Evolutionary conservation across 495 filamentous ascomycete genomes (phyloP).

Genomic region (Penicillium alfredii): DNA sequence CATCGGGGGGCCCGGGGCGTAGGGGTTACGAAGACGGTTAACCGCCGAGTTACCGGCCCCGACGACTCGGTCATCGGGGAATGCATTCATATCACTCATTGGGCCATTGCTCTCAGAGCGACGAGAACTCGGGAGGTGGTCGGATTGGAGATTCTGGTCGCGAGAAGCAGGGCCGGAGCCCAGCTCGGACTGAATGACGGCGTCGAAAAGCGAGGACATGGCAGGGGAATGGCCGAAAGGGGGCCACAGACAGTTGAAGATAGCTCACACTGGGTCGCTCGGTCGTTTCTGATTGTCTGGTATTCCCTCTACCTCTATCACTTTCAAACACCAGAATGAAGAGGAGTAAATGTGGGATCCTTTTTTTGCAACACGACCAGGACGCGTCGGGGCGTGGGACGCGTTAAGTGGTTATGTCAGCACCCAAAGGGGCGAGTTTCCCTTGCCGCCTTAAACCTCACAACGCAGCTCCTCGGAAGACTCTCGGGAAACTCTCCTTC

Average conservation of each 20-base stretch:
- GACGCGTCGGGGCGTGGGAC: no score
- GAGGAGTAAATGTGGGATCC: constrained; percentile 2
- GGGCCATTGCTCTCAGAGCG: constrained; percentile 51
- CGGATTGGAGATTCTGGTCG: constrained; percentile 32
- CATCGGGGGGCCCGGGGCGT: constrained; percentile 62
- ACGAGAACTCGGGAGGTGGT: constrained; percentile 40
- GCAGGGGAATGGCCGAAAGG: constrained; percentile 19
- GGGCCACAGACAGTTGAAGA: constrained; percentile 11
- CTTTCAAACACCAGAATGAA: constrained; percentile 3
- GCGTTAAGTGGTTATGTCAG: constrained; percentile 46
- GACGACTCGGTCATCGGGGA: constrained; percentile 59
- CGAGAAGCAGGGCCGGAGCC: constrained; percentile 35
- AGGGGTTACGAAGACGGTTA: constrained; percentile 52
- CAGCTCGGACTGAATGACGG: constrained; percentile 46
- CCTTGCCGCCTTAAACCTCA: no score
- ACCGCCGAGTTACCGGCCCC: constrained; percentile 49
- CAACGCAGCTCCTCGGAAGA: no score
- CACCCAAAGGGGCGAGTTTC: no score
- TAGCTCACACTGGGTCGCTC: constrained; percentile 14
- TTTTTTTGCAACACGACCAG: constrained; percentile 27
- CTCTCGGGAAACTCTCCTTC: no score
- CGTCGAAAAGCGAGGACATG: constrained; percentile 51
- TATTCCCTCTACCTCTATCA: no score
- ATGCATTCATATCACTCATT: constrained; percentile 47
- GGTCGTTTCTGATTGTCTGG: no score